Percentiles rank a stretch among this genome's conserved stretches.
Evolutionary conservation across 768 basidiomycete species (phyloP).

Genomic region (Tulasnella sp.): DNA sequence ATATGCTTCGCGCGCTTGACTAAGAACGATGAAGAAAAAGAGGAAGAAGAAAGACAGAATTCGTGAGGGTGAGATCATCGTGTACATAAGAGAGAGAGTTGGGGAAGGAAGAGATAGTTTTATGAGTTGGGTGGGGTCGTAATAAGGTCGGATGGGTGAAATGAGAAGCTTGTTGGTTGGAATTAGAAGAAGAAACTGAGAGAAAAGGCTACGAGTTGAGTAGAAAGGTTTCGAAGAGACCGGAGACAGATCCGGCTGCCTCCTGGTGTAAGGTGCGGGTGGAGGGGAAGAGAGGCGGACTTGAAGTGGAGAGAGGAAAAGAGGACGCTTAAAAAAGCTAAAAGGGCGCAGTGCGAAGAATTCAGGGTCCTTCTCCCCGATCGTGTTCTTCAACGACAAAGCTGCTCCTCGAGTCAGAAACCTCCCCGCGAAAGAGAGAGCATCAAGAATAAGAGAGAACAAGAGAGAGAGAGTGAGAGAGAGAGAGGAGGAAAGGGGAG

Average conservation of each 20-base stretch:
- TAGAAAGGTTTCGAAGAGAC: not conserved
- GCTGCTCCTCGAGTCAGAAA: not conserved
- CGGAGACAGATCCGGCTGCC: slow-evolving; percentile 1
- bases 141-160: not conserved
- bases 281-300: not conserved
- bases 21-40: not conserved
- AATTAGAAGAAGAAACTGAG: not conserved
- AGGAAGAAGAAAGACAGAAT: not conserved
- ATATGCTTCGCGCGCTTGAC: not conserved
- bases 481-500: not conserved
- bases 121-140: not conserved
- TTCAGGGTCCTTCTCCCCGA: not conserved
- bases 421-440: not conserved
- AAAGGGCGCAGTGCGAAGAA: not conserved
- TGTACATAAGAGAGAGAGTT: not conserved
- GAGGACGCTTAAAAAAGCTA: not conserved
- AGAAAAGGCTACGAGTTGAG: not conserved
- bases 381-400: not conserved
- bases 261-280: not conserved
- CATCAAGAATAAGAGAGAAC: not conserved
- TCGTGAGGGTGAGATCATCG: not conserved
- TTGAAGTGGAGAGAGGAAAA: not conserved
- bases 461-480: not conserved
- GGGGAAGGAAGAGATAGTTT: not conserved
- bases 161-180: not conserved